Evolutionary conservation across 352 stramenopile genomes (phyloP).

Genomic region (Globisporangium cederbergense): DNA sequence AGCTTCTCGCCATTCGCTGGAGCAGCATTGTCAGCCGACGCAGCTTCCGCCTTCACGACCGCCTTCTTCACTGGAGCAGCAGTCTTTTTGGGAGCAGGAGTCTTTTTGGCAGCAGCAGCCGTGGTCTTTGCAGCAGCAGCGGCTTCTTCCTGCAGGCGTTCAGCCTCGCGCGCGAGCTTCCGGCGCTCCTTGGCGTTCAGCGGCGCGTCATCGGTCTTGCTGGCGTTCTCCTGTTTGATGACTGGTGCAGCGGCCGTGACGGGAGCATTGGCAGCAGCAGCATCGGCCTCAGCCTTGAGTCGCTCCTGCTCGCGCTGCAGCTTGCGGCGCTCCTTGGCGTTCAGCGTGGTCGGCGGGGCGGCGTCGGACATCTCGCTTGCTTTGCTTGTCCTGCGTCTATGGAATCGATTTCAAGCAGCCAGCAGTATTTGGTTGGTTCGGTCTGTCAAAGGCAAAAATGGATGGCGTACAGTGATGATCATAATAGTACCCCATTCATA

Average conservation of each 20-base stretch:
- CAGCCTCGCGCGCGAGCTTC: slow-evolving; percentile 21
- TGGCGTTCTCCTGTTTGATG: slow-evolving; percentile 12
- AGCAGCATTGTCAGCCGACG: not conserved
- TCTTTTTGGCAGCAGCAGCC: not conserved
- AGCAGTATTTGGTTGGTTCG: not conserved
- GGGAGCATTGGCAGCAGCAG: not conserved
- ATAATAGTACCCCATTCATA: not conserved
- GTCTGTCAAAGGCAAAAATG: not conserved
- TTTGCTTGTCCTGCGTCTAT: not conserved
- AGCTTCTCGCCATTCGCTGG: slow-evolving; percentile 21
- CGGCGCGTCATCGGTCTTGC: slow-evolving; percentile 4
- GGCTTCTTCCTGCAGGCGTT: slow-evolving; percentile 1
- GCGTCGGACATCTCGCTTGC: slow-evolving; percentile 3
- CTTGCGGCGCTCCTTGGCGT: slow-evolving; percentile 81
- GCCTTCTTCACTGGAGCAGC: slow-evolving; percentile 3
- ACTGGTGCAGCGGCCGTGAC: slow-evolving; percentile 5
- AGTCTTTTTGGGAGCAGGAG: not conserved
- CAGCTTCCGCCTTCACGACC: not conserved
- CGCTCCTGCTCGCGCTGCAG: slow-evolving; percentile 57
- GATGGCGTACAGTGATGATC: not conserved
- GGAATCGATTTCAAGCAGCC: slow-evolving; percentile 1
- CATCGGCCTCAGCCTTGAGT: slow-evolving; percentile 3
- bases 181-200: slow-evolving; percentile 42
- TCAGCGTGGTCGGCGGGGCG: slow-evolving; percentile 28
- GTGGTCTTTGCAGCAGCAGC: not conserved